Evolutionary conservation across 1,284 basidiomycete genomes (phyloP).

Genomic region (Melampsora americana): DNA sequence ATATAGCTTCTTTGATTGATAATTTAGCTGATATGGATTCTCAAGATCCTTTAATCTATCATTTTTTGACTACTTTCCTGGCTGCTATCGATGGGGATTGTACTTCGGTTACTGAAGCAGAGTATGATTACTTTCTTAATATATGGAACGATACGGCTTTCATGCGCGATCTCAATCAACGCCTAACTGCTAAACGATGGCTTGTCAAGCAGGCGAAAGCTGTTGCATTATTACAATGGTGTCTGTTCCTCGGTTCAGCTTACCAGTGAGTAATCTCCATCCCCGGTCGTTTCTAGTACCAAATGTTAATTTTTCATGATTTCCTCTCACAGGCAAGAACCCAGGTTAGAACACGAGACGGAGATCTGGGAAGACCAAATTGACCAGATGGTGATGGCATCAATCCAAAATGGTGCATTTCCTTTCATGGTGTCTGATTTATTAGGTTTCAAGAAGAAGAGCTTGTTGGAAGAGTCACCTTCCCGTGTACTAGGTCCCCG

Average conservation of each 20-base stretch:
- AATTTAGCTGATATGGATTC: conserved; percentile 37
- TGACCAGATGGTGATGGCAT: conserved; percentile 68
- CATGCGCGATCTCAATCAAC: conserved; percentile 29
- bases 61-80: conserved; percentile 41
- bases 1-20: conserved; percentile 29
- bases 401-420: conserved; percentile 69
- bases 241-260: conserved; percentile 39
- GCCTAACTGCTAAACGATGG: conserved; percentile 36
- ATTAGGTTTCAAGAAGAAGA: conserved; percentile 53
- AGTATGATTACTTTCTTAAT: conserved; percentile 21
- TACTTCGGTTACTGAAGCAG: conserved; percentile 21
- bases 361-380: conserved; percentile 71
- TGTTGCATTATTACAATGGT: conserved; percentile 44
- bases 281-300: neutral
- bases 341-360: conserved; percentile 60
- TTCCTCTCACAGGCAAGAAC: conserved; percentile 71
- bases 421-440: conserved; percentile 62
- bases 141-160: conserved; percentile 38
- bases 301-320: neutral
- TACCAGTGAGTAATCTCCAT: conserved; percentile 38
- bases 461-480: conserved; percentile 45
- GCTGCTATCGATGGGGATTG: conserved; percentile 40
- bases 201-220: conserved; percentile 41
- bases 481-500: conserved; percentile 49
- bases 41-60: conserved; percentile 39